Conservation (phyloP, 495 filamentous ascomycete species). For the Lichina pygmaea region DNA sequence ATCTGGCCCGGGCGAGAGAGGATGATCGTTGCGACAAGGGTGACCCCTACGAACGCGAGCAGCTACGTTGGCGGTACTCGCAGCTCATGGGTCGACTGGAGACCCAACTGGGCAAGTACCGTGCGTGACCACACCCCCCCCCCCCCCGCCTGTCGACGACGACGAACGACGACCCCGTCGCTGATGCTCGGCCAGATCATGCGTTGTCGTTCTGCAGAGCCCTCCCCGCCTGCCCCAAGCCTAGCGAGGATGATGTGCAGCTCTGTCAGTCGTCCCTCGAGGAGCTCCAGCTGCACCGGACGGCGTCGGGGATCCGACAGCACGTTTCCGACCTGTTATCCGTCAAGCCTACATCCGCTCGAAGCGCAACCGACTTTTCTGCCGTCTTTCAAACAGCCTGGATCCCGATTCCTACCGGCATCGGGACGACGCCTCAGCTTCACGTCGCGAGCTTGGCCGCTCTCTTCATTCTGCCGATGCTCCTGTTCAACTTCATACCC, state of each 20-base stretch:
- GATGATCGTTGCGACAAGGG: neutral
- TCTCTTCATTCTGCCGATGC: neutral
- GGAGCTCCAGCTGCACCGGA: too few species aligned
- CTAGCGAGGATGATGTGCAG: neutral
- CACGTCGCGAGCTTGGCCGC: neutral
- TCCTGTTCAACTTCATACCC: neutral
- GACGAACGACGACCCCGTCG: neutral
- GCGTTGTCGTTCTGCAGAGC: neutral
- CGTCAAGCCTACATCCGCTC: neutral
- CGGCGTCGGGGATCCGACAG: too few species aligned
- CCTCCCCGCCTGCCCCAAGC: neutral
- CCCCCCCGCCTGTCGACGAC: neutral
- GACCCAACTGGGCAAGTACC: neutral
- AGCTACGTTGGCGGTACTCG: constrained; percentile 44
- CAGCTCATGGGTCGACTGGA: constrained; percentile 44
- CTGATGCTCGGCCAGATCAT: neutral
- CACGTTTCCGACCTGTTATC: neutral
- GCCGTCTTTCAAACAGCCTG: too few species aligned
- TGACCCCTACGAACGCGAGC: constrained; percentile 5
- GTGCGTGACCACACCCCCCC: neutral
- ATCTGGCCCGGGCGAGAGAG: neutral
- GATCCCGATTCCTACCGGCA: too few species aligned
- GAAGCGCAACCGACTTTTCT: neutral
- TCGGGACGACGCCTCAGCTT: neutral
- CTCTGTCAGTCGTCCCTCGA: too few species aligned